Percentiles rank a stretch among this genome's conserved stretches.
phyloP scores from a whole-genome alignment of 257 asterid species.

The Petunia secreta region DNA sequence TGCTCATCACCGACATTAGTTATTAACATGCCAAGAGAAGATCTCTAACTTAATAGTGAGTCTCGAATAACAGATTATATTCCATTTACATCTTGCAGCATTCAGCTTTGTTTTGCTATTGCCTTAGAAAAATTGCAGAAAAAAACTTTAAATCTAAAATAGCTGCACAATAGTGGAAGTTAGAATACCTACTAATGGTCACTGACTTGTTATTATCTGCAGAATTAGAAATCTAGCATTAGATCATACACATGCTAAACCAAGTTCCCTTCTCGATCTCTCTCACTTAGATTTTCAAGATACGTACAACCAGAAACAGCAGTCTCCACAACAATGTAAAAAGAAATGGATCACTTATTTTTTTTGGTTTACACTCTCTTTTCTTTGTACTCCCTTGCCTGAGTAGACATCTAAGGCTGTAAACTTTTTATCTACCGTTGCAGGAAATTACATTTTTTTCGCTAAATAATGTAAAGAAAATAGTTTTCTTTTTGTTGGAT shows the following conservation, averaged over 20 bases:
- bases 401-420: no score
- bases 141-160: not conserved
- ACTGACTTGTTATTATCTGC: not conserved
- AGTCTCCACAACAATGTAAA: not conserved
- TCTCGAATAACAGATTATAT: not conserved
- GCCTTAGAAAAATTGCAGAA: not conserved
- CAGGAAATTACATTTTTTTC: no score
- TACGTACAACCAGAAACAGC: not conserved
- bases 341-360: not conserved
- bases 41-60: not conserved
- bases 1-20: not conserved
- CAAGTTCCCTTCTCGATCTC: not conserved
- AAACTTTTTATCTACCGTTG: no score
- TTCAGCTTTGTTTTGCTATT: not conserved
- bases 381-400: no score
- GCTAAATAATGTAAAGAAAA: no score
- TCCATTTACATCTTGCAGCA: not conserved
- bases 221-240: not conserved
- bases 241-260: not conserved
- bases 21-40: not conserved
- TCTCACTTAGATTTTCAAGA: not conserved
- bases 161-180: not conserved
- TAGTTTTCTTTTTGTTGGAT: no score
- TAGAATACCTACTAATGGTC: not conserved
- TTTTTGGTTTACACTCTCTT: no score